Base-by-base conservation (phyloP, 2,329 filamentous ascomycete genomes). In the Saccharata proteae region DNA sequence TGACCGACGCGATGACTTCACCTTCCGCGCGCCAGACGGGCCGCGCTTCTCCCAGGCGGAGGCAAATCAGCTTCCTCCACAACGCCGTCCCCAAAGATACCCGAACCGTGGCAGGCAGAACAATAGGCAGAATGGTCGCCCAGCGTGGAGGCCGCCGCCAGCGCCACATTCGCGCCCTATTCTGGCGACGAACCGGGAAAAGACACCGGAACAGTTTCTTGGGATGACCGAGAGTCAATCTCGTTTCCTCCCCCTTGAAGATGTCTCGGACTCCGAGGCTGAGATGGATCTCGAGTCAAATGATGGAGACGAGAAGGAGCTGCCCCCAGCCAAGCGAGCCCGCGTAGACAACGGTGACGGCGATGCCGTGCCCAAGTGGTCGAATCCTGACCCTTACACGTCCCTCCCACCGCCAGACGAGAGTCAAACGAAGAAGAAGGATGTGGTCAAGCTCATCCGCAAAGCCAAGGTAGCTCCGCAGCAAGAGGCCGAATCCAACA, bases 331-430 rank as follows among this genome's bases (percentile, higher is more conserved):
- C 37, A 45, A 29, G 55, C 55, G 38, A 34, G 38, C 19, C 41
- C 46, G 30, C 43, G 43, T 13, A 36, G 28, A 30, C 44, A 43
- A 22, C 39, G 43, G 19, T 15, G 25, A 33, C 31, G 47, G 49
- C 37, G 38, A 56, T 25, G 51, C 48, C 5, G 50, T 52, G 4
- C 84, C 85, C 3, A 85, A 80, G 53, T 96, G 88, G 88, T 93
- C 85, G 4, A 96, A 96, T 44, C 86, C 88, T 3, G 88, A 96
- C 51, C 85, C 86, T 0, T 94, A 96, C 55, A 93, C 83, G 5
- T 80, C 74, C 2, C 64, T 93, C 7, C 88, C 88, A 6, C 85
- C 84, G 5, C 72, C 77, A 0, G 80, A 86, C 41, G 79, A 85
- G 33, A 65, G 63, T 4, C 66, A 71, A 22, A 69, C 71, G 13